Evolutionary conservation across 176 grass and related monocot species (phyloP).

Genomic region (Pharus latifolius): DNA sequence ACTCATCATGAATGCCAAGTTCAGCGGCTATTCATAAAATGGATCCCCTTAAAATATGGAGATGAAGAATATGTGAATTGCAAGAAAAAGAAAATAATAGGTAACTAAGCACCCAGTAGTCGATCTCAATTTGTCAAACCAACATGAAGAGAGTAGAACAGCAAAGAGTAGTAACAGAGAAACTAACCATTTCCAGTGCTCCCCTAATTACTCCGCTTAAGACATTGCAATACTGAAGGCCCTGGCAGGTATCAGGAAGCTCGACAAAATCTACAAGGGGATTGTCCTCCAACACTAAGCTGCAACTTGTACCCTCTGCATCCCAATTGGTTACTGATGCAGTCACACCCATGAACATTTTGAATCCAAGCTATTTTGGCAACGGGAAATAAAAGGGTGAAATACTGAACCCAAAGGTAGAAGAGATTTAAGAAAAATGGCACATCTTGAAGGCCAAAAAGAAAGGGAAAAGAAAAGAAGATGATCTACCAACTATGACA

Average conservation of each 20-base stretch:
- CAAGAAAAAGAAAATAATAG: too few relatives aligned
- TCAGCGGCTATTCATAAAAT: too few relatives aligned
- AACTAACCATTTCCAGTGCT: slow-evolving; percentile 89
- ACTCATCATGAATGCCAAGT: background rate
- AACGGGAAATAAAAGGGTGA: background rate
- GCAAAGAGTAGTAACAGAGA: background rate
- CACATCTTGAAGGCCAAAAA: too few relatives aligned
- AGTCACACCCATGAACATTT: slow-evolving; percentile 96
- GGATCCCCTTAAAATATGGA: too few relatives aligned
- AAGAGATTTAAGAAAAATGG: too few relatives aligned
- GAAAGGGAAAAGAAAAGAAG: background rate
- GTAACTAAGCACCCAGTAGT: too few relatives aligned
- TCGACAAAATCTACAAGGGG: slow-evolving; percentile 98
- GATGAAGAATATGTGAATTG: too few relatives aligned
- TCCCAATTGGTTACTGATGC: slow-evolving; percentile 93
- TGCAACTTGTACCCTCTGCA: slow-evolving; percentile 84
- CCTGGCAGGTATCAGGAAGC: slow-evolving; percentile 95
- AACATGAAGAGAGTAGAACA: background rate
- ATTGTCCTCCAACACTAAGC: slow-evolving; percentile 95
- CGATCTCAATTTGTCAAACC: background rate
- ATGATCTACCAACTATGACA: too few relatives aligned
- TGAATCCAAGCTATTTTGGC: slow-evolving; percentile 74
- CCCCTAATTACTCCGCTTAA: slow-evolving; percentile 89
- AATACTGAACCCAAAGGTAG: background rate
- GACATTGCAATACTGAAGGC: slow-evolving; percentile 88